These are phyloP conservation scores for Aurifilum marmelostoma DNA, from an alignment of 2,329 filamentous ascomycete genomes.

Conservation along the genomic window DNA sequence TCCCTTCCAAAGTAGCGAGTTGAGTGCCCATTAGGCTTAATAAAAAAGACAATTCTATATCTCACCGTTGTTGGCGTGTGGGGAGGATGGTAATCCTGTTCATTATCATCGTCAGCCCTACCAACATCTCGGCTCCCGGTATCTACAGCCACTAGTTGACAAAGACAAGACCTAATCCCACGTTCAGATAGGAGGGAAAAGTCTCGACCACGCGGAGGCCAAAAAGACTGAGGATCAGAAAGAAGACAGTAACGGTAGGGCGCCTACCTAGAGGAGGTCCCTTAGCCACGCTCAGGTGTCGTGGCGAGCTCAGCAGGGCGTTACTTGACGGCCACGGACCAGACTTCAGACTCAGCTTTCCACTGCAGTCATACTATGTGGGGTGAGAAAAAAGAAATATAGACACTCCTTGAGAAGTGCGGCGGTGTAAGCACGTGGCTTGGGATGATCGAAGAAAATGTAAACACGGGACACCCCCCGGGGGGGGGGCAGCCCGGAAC, in stretches of 20 bases:
- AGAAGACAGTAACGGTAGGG: not conserved
- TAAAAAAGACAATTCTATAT: not conserved
- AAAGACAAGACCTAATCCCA: not conserved
- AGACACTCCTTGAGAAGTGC: too few species aligned
- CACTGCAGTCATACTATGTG: not conserved
- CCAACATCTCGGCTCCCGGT: not conserved
- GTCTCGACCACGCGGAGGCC: not conserved
- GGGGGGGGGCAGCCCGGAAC: too few species aligned
- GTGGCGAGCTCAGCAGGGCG: not conserved
- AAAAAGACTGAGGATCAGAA: not conserved
- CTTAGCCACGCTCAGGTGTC: not conserved
- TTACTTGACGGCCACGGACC: not conserved
- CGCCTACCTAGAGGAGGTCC: not conserved
- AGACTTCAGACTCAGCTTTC: not conserved
- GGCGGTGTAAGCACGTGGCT: too few species aligned
- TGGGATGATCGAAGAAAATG: too few species aligned
- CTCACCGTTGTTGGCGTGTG: not conserved
- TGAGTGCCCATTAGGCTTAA: too few species aligned
- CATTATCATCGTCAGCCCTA: not conserved
- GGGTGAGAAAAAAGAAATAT: too few species aligned
- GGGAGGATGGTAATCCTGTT: too few species aligned
- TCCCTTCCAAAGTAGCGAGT: not conserved
- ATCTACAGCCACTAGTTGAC: not conserved
- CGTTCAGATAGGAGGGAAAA: not conserved
- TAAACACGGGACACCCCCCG: too few species aligned